A percentile compares a stretch with the other conserved stretches of the same genome.
Evolutionary conservation across 371 early-diverging fungal genomes (phyloP).

Genomic region (Haplosporangium sp.): DNA sequence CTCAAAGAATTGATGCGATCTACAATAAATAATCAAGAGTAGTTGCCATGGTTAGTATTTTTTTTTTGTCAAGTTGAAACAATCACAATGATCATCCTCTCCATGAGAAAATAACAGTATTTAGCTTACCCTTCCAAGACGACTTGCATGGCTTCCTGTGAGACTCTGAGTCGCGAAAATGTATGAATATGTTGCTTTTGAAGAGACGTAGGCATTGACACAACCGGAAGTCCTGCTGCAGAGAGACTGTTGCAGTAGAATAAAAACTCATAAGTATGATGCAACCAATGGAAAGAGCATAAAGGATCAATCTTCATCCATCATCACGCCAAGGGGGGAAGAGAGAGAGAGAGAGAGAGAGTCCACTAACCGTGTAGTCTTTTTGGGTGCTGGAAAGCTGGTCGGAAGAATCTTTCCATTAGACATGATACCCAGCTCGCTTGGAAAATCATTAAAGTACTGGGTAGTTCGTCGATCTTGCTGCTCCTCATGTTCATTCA

Average conservation of each 20-base stretch:
- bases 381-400: slow-evolving; percentile 17
- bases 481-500: slow-evolving; percentile 32
- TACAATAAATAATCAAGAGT: background rate
- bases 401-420: slow-evolving; percentile 41
- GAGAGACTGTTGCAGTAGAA: slow-evolving; percentile 10
- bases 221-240: slow-evolving; percentile 25
- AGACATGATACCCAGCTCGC: slow-evolving; percentile 50
- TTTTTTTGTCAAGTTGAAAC: background rate
- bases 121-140: slow-evolving; percentile 49
- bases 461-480: slow-evolving; percentile 10
- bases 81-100: too few species aligned
- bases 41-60: background rate
- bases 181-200: slow-evolving; percentile 46
- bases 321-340: too few species aligned
- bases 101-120: background rate
- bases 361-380: slow-evolving; percentile 17
- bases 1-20: slow-evolving; percentile 51
- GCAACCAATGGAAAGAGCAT: background rate
- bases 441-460: slow-evolving; percentile 50
- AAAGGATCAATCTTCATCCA: background rate
- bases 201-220: slow-evolving; percentile 30
- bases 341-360: background rate
- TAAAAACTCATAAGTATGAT: background rate
- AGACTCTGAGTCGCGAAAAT: slow-evolving; percentile 39
- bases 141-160: slow-evolving; percentile 47